phyloP scores from a whole-genome alignment of 1,284 basidiomycete genomes.

The Neolentinus lepideus region DNA sequence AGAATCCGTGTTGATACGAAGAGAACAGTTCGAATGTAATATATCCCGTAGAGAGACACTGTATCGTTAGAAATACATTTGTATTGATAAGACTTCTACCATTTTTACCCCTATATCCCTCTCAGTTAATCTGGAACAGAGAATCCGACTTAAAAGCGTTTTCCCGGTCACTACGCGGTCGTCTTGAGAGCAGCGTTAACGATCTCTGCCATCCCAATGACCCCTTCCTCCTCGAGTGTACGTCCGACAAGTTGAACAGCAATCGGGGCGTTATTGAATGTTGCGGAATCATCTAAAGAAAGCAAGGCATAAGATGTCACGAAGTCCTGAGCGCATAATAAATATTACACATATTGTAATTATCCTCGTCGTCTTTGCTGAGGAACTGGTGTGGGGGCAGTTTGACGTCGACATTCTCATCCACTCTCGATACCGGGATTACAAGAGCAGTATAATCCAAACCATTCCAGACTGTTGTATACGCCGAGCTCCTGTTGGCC shows the following conservation, averaged over 20 bases:
- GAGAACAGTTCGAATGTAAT: no score
- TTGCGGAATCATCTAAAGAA: constrained; percentile 34
- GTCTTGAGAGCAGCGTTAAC: constrained; percentile 25
- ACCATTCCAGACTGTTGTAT: constrained; percentile 18
- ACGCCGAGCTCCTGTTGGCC: constrained; percentile 13
- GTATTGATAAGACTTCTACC: neutral
- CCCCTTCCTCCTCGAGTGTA: constrained; percentile 44
- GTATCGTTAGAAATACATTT: neutral
- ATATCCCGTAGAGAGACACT: no score
- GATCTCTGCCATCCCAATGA: constrained; percentile 34
- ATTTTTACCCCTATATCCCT: no score
- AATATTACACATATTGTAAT: constrained; percentile 35
- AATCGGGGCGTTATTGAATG: constrained; percentile 40
- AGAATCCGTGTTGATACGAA: no score
- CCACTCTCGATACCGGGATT: constrained; percentile 36
- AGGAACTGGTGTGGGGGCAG: constrained; percentile 24
- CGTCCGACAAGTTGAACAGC: constrained; percentile 42
- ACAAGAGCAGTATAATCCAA: constrained; percentile 38
- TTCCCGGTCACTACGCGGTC: neutral
- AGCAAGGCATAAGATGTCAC: neutral
- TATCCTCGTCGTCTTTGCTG: constrained; percentile 30
- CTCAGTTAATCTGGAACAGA: neutral
- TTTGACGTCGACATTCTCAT: constrained; percentile 23
- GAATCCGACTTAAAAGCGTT: neutral
- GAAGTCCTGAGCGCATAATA: neutral